Percentiles rank a stretch among this genome's conserved stretches.
Conservation (phyloP, 1,139 yeast species). For the Meyerozyma sp. region DNA sequence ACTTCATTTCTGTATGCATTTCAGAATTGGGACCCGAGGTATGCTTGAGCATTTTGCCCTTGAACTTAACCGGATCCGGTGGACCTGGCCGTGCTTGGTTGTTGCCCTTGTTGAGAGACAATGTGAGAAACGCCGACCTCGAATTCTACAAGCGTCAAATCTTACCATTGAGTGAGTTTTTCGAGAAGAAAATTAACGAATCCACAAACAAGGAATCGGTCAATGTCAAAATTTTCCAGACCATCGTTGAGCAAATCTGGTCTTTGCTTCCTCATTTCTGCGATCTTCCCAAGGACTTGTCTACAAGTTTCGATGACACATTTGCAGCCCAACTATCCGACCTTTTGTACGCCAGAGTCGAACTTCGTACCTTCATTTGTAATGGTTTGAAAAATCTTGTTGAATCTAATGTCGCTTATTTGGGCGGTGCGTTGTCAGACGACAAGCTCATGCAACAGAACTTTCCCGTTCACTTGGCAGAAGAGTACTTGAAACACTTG, state of each 20-base stretch:
- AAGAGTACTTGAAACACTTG: slow-evolving; percentile 54
- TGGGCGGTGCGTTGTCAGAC: slow-evolving; percentile 52
- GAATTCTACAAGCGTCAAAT: slow-evolving; percentile 58
- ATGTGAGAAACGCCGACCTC: slow-evolving; percentile 67
- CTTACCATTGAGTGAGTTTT: slow-evolving; percentile 62
- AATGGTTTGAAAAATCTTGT: slow-evolving; percentile 74
- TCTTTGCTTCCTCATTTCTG: slow-evolving; percentile 85
- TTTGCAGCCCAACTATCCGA: slow-evolving; percentile 79
- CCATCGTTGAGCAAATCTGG: slow-evolving; percentile 90
- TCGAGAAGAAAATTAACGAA: slow-evolving; percentile 42
- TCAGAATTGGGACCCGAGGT: slow-evolving; percentile 81
- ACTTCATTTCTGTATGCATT: slow-evolving; percentile 73
- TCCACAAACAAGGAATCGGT: slow-evolving; percentile 48
- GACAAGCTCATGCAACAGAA: slow-evolving; percentile 57
- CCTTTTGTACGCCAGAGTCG: slow-evolving; percentile 67
- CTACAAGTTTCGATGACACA: slow-evolving; percentile 56
- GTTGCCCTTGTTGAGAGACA: slow-evolving; percentile 86
- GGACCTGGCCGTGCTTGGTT: slow-evolving; percentile 89
- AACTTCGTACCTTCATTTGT: slow-evolving; percentile 73
- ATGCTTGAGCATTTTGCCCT: slow-evolving; percentile 69
- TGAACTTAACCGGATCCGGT: slow-evolving; percentile 51
- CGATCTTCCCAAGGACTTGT: slow-evolving; percentile 76
- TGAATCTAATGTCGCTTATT: slow-evolving; percentile 65
- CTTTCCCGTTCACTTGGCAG: slow-evolving; percentile 55
- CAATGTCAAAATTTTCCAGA: slow-evolving; percentile 69